Evolutionary conservation across 169 alveolate species (phyloP).

Genomic region (Cryptosporidium xiaoi): DNA sequence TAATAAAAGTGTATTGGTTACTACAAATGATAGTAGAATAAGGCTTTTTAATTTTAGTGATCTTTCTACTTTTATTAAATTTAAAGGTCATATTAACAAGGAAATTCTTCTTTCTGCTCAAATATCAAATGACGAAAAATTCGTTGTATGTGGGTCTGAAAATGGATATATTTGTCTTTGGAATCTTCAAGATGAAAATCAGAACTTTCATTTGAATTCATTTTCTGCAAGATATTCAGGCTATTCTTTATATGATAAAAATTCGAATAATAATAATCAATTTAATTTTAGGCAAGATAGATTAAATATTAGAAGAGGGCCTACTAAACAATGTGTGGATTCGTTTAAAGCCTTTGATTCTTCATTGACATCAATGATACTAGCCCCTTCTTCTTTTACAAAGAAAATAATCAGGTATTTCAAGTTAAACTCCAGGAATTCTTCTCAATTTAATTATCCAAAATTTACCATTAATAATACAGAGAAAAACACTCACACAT

Average conservation of each 20-base stretch:
- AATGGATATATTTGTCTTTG: conserved; percentile 69
- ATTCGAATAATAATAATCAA: conserved; percentile 1
- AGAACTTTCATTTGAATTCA: not conserved
- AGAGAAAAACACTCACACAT: conserved; percentile 20
- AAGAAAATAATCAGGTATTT: conserved; percentile 35
- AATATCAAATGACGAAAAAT: conserved; percentile 54
- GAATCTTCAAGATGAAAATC: conserved; percentile 28
- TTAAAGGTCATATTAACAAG: conserved; percentile 54
- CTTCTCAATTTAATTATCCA: conserved; percentile 29
- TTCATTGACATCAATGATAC: conserved; percentile 41
- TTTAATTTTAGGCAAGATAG: not conserved
- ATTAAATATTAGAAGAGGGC: conserved; percentile 63
- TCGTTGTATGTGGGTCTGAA: conserved; percentile 60
- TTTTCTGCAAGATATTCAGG: not conserved
- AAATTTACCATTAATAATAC: not conserved
- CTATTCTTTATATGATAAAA: not conserved
- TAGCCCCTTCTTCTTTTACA: conserved; percentile 45
- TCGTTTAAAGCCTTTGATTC: conserved; percentile 70
- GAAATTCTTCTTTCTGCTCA: conserved; percentile 70
- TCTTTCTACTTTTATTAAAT: conserved; percentile 64
- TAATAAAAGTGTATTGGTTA: conserved; percentile 55
- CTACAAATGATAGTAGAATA: conserved; percentile 71
- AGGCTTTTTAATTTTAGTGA: conserved; percentile 64
- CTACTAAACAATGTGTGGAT: conserved; percentile 62
- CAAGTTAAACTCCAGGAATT: not conserved